phyloP scores from a whole-genome alignment of 192 early-diverging fungal species.

The Umbelopsis sp. region DNA sequence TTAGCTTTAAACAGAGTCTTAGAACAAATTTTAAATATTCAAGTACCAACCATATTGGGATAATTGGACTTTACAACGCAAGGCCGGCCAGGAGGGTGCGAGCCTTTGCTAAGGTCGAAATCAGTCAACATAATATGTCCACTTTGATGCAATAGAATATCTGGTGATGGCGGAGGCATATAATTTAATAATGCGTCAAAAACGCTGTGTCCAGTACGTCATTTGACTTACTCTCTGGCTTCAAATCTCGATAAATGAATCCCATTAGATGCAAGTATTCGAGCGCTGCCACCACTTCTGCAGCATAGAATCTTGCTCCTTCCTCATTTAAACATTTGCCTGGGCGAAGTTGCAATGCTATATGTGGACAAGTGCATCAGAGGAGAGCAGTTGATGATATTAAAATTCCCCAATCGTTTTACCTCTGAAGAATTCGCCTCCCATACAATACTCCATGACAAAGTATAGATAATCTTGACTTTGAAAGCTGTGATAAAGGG shows the following conservation, averaged over 20 bases:
- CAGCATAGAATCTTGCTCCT: slow-evolving; percentile 95
- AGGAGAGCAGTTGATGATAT: background rate
- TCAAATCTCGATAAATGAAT: slow-evolving; percentile 97
- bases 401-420: background rate
- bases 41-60: slow-evolving; percentile 54
- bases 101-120: slow-evolving; percentile 98
- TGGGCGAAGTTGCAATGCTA: slow-evolving; percentile 83
- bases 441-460: slow-evolving; percentile 88
- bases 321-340: slow-evolving; percentile 89
- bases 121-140: slow-evolving; percentile 99
- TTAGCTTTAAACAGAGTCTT: background rate
- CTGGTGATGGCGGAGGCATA: slow-evolving; percentile 33
- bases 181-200: background rate
- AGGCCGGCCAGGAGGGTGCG: slow-evolving; percentile 78
- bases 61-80: slow-evolving; percentile 61
- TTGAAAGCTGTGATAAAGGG: slow-evolving; percentile 88
- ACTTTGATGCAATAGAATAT: slow-evolving; percentile 91
- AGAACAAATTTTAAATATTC: slow-evolving; percentile 12
- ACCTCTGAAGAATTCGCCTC: slow-evolving; percentile 88
- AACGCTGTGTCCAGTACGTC: slow-evolving; percentile 26
- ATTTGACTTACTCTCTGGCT: slow-evolving; percentile 87
- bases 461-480: slow-evolving; percentile 85
- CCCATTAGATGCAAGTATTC: slow-evolving; percentile 97
- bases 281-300: slow-evolving; percentile 92
- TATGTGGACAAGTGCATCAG: background rate